phyloP scores from a whole-genome alignment of 768 basidiomycete species.

The Auriculariales sp. region DNA sequence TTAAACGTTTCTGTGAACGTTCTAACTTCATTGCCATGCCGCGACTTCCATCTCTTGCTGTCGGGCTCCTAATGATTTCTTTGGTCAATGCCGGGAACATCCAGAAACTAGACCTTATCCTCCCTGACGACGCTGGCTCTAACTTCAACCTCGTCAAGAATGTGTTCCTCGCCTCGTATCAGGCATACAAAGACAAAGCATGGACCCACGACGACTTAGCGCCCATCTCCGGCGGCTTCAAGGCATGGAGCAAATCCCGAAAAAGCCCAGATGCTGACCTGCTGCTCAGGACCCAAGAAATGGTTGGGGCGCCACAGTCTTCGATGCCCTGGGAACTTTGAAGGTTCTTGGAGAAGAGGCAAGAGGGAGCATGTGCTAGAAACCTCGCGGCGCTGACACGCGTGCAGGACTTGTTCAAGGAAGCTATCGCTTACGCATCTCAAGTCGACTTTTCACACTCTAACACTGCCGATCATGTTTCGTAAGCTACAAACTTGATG shows the following conservation, averaged over 20 bases:
- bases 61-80: conserved; percentile 2
- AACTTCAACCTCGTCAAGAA: conserved; percentile 28
- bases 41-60: neutral
- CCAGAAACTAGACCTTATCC: conserved; percentile 26
- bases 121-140: conserved; percentile 25
- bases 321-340: conserved; percentile 50
- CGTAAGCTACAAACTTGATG: neutral
- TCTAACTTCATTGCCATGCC: no score
- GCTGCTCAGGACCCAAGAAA: conserved; percentile 16
- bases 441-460: conserved; percentile 42
- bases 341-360: conserved; percentile 17
- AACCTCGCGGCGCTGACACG: neutral
- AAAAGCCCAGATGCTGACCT: conserved; percentile 16
- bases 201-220: conserved; percentile 22
- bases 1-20: no score
- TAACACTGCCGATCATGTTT: conserved; percentile 27
- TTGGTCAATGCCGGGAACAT: conserved; percentile 22
- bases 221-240: conserved; percentile 27
- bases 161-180: conserved; percentile 39
- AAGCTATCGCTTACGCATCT: conserved; percentile 37
- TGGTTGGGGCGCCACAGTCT: conserved; percentile 46
- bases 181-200: conserved; percentile 28
- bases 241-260: neutral
- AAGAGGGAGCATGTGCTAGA: conserved; percentile 8
- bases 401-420: conserved; percentile 34